phyloP scores from a whole-genome alignment of 345 rosid species.

The Kandelia obovata region DNA sequence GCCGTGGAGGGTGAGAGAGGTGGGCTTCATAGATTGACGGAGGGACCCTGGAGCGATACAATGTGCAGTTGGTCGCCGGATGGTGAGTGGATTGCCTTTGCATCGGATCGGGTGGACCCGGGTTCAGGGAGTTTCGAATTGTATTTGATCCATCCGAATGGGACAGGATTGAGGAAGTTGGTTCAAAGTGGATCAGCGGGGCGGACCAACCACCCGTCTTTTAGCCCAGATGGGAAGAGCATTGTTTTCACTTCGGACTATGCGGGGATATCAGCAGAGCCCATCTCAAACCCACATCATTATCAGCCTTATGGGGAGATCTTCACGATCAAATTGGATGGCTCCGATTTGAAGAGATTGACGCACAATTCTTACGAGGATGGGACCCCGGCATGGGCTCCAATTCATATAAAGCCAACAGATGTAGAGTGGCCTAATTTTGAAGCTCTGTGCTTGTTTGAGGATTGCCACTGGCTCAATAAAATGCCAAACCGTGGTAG shows the following conservation, averaged over 20 bases:
- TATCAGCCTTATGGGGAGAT: slow-evolving; percentile 92
- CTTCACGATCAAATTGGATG: slow-evolving; percentile 62
- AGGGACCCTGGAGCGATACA: slow-evolving; percentile 80
- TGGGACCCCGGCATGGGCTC: slow-evolving; percentile 84
- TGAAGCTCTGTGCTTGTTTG: slow-evolving; percentile 48
- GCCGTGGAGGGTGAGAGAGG: slow-evolving; percentile 51
- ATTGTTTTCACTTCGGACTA: slow-evolving; percentile 76
- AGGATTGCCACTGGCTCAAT: slow-evolving; percentile 76
- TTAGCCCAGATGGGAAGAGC: slow-evolving; percentile 71
- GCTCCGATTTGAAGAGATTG: slow-evolving; percentile 63
- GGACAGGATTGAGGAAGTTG: slow-evolving; percentile 67
- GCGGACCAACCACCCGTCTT: slow-evolving; percentile 70
- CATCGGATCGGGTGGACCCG: slow-evolving; percentile 71
- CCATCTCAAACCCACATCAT: slow-evolving; percentile 78
- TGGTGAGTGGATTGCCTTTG: slow-evolving; percentile 71
- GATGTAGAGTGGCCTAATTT: slow-evolving; percentile 43
- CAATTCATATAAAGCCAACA: slow-evolving; percentile 41
- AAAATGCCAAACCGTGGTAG: slow-evolving; percentile 30
- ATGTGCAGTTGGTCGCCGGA: slow-evolving; percentile 86
- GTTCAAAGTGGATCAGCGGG: slow-evolving; percentile 66
- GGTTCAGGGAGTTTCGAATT: slow-evolving; percentile 72
- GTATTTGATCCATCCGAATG: slow-evolving; percentile 72
- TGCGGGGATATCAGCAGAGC: slow-evolving; percentile 80
- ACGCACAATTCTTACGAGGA: slow-evolving; percentile 84
- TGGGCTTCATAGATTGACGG: slow-evolving; percentile 55